These are phyloP conservation scores for Cryptococcus sp. DNA, from an alignment of 1,284 basidiomycete species.

Conservation along the genomic window DNA sequence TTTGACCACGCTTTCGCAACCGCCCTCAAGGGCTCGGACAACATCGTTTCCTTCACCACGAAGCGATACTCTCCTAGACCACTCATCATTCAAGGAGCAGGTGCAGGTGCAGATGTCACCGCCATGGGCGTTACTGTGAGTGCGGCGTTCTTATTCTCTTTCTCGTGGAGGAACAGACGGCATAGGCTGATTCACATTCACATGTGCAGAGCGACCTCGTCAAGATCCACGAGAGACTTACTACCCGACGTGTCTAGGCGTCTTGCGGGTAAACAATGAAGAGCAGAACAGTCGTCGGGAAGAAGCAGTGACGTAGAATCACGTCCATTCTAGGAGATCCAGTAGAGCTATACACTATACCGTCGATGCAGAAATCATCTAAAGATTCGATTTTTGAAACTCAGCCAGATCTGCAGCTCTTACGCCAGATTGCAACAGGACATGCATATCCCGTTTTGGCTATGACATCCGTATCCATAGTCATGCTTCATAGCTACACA, in stretches of 20 bases:
- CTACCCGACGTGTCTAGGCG: constrained; percentile 9
- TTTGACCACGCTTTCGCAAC: constrained; percentile 90
- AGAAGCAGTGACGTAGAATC: no score
- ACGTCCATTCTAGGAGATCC: no score
- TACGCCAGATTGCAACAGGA: no score
- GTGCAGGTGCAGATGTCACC: constrained; percentile 94
- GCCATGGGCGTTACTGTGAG: constrained; percentile 83
- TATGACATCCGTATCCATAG: no score
- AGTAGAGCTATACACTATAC: no score
- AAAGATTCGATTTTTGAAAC: no score
- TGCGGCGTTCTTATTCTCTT: not conserved
- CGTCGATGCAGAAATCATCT: no score
- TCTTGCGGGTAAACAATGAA: no score
- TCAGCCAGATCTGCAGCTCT: no score
- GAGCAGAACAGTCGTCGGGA: no score
- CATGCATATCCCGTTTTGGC: no score
- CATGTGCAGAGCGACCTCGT: constrained; percentile 47
- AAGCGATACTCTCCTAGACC: constrained; percentile 81
- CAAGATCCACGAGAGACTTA: constrained; percentile 50
- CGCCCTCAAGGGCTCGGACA: constrained; percentile 91
- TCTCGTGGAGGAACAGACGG: not conserved
- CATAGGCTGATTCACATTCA: not conserved
- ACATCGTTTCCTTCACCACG: constrained; percentile 96
- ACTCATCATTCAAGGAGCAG: constrained; percentile 90
- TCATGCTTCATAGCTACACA: no score